Evolutionary conservation across 192 early-diverging fungal genomes (phyloP), one percentile per base, ranked within the genome.

Genomic region (Backusella psychrophila): DNA sequence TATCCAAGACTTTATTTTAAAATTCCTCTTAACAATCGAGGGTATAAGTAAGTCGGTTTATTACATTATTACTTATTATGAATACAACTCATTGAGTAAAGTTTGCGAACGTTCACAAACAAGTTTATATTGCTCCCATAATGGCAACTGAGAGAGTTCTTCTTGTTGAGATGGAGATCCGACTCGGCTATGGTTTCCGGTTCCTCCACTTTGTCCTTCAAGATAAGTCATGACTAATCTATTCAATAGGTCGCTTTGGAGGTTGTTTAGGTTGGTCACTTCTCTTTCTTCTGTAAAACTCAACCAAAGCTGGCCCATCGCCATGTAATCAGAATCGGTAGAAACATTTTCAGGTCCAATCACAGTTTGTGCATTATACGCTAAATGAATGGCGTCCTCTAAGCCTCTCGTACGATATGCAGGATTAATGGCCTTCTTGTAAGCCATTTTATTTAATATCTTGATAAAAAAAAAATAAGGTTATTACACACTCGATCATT

Each of bases 141-240:
- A 21, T 66, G 65, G 74, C 33, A 66, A 4, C 38, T 35, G 31
- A 38, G 49, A 19, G 26, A 69, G 31, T 69, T 29, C 26, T 6
- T 75, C 74, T 69, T 75, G 67, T 14, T 34, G 66, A 3, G 21
- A 15, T 53, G 31, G 44, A 23, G 41, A 68, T 26, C 52, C 34
- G 1, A 2, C 31, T 17, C 44, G 21, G 6, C 42, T 68, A 46
- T 26, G 35, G 6, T 3, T 39, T 26, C 52, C 35, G 29, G 8
- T 41, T 33, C 36, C 69, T 26, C 67, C 34, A 21, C 65, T 69
- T 75, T 80, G 75, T 39, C 75, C 78, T 53, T 83, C 78, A n/a
- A 83, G 42, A 41, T 76, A 83, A 6, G 63, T 75, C 75, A 80
- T 83, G 17, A 83, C 67, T 26, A 83, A 53, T n/a, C 52, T 38